phyloP scores from a whole-genome alignment of 768 basidiomycete species.

The Suillus decipiens region DNA sequence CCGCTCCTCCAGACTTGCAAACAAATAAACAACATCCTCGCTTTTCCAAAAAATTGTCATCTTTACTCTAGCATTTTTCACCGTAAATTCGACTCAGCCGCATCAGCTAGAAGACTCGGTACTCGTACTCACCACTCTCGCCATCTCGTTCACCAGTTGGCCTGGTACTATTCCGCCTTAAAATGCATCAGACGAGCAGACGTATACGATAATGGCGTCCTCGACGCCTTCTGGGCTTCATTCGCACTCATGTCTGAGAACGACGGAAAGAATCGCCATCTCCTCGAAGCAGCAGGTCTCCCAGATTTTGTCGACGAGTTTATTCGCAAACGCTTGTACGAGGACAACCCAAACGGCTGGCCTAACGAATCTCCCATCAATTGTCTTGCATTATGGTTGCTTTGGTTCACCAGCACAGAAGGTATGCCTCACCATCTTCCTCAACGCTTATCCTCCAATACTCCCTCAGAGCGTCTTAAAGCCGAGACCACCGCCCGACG shows the following conservation, averaged over 20 bases:
- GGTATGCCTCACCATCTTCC: conserved; percentile 36
- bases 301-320: conserved; percentile 46
- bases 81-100: conserved; percentile 55
- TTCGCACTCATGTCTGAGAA: conserved; percentile 65
- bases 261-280: conserved; percentile 63
- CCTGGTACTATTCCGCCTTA: conserved; percentile 36
- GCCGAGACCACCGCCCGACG: conserved; percentile 31
- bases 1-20: conserved; percentile 50
- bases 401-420: conserved; percentile 60
- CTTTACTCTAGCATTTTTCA: conserved; percentile 59
- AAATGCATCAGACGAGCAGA: conserved; percentile 33
- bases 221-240: conserved; percentile 44
- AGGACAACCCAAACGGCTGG: conserved; percentile 50
- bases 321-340: conserved; percentile 49
- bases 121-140: conserved; percentile 38
- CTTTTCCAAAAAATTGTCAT: conserved; percentile 20
- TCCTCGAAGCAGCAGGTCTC: conserved; percentile 55
- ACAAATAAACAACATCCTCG: conserved; percentile 40
- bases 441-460: conserved; percentile 17
- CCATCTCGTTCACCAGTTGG: conserved; percentile 42
- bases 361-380: conserved; percentile 51
- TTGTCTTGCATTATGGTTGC: conserved; percentile 59
- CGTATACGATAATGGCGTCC: conserved; percentile 33
- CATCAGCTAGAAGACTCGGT: conserved; percentile 53
- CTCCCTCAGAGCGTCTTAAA: conserved; percentile 29